A percentile compares a stretch with the other conserved stretches of the same genome.
Conservation (phyloP, 1,139 yeast species). For the Lizanozyma gosingica region DNA sequence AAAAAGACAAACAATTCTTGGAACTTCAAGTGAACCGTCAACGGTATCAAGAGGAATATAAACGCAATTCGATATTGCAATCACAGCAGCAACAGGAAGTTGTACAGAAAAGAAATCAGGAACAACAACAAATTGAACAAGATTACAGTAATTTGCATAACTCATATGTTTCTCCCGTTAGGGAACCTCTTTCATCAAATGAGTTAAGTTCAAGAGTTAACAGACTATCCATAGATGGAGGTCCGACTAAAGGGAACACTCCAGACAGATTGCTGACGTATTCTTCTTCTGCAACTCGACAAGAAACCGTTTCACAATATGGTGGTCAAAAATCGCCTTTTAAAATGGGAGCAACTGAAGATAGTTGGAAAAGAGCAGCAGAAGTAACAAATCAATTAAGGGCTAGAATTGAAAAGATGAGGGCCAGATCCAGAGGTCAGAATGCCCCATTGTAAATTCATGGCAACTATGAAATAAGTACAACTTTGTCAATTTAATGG, state of each 20-base stretch:
- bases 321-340: conserved; percentile 13
- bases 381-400: conserved; percentile 80
- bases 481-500: not conserved
- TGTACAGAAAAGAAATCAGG: not conserved
- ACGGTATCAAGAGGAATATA: conserved; percentile 5
- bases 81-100: not conserved
- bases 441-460: not conserved
- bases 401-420: conserved; percentile 86
- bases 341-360: conserved; percentile 43
- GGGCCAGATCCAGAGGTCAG: conserved; percentile 42
- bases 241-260: conserved; percentile 11
- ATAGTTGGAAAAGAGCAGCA: conserved; percentile 83
- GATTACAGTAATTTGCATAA: conserved; percentile 1
- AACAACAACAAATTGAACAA: conserved; percentile 2
- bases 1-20: conserved; percentile 42
- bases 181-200: conserved; percentile 17
- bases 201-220: conserved; percentile 39
- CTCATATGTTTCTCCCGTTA: conserved; percentile 2
- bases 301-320: not conserved
- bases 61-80: not conserved
- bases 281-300: not conserved
- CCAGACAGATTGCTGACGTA: not conserved
- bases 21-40: conserved; percentile 19
- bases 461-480: too few relatives aligned
- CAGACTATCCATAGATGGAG: conserved; percentile 36